These are phyloP conservation scores for Suillus bovinus DNA, from an alignment of 768 basidiomycete species.

Conservation along the genomic window DNA sequence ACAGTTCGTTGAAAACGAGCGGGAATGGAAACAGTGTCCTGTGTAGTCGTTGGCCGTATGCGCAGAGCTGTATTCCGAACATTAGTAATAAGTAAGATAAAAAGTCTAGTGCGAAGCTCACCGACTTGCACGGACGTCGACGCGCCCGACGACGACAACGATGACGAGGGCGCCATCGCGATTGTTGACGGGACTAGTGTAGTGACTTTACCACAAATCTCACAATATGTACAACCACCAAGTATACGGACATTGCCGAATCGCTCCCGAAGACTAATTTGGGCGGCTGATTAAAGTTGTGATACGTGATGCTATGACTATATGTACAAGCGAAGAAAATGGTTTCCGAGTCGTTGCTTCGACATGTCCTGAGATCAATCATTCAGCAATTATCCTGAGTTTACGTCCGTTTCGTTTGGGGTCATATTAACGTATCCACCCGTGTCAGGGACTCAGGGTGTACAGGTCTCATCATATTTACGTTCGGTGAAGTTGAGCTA, in stretches of 20 bases:
- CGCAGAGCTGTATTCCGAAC: conserved; percentile 64
- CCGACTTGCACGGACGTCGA: conserved; percentile 95
- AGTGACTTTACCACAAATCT: conserved; percentile 5
- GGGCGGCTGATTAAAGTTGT: background rate
- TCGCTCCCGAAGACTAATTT: background rate
- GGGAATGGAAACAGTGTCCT: conserved; percentile 86
- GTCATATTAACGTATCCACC: background rate
- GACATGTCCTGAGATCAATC: background rate
- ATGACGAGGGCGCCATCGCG: conserved; percentile 74
- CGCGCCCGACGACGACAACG: conserved; percentile 60
- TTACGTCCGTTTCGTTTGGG: background rate
- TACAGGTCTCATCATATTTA: background rate
- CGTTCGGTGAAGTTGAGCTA: background rate
- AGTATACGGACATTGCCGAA: conserved; percentile 5
- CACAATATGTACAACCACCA: background rate
- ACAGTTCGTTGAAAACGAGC: conserved; percentile 91
- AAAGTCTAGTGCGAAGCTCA: conserved; percentile 42
- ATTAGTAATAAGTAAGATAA: conserved; percentile 12
- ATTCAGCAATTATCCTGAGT: background rate
- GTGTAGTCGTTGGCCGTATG: conserved; percentile 83
- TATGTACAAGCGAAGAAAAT: too few relatives aligned
- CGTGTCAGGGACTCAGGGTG: background rate
- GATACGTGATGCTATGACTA: too few relatives aligned
- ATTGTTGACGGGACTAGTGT: conserved; percentile 22
- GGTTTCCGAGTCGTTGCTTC: too few relatives aligned